Base-by-base conservation (phyloP, 257 asterid genomes). In the Avicennia marina region DNA sequence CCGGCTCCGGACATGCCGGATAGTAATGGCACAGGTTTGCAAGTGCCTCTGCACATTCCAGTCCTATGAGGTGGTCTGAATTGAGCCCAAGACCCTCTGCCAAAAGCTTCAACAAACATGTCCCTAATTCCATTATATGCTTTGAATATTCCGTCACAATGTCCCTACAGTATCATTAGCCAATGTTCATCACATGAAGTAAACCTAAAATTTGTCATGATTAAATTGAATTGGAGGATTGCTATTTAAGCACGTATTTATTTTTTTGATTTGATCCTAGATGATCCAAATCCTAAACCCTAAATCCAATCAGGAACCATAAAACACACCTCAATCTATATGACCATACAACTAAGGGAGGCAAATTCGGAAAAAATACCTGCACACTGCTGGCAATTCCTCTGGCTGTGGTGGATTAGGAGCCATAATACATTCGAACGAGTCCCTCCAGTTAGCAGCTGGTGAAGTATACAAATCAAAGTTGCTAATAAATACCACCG, bases 1-100 rank as follows among this genome's bases (percentile, higher is more conserved):
- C 57, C 1, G 67, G 72, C 62, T 67, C 62, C 1, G 72, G 67
- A 34, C 72, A 67, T 0, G 72, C 12, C 4, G 72, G 67, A 21
- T 67, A 67, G 22, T 67, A 59, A 31, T 67, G 67, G 11, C 63
- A 17, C 13, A 58, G 19, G 1, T 40, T 4, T 7, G 41, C 41
- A 10, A 58, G 57, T 4, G 50, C 26, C 16, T 41, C 20, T 1
- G 56, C 66, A 33, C 72, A 60, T 9, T 51, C 66, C 2, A 67
- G 59, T n/a, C 44, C 67, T 2, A 43, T 33, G 11, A 58, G 72
- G 62, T 53, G 67, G 38, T 67, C 16, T 4, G 56, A 26, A 5
- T 52, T 45, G 33, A 67, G 63, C 1, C 62, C 62, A 7, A 67
- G 56, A 3, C 49, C 48, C 22, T 58, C 62, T 1, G 72, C 59